phyloP scores from a whole-genome alignment of 2,329 filamentous ascomycete species.

The Endoconidiophora polonica region DNA sequence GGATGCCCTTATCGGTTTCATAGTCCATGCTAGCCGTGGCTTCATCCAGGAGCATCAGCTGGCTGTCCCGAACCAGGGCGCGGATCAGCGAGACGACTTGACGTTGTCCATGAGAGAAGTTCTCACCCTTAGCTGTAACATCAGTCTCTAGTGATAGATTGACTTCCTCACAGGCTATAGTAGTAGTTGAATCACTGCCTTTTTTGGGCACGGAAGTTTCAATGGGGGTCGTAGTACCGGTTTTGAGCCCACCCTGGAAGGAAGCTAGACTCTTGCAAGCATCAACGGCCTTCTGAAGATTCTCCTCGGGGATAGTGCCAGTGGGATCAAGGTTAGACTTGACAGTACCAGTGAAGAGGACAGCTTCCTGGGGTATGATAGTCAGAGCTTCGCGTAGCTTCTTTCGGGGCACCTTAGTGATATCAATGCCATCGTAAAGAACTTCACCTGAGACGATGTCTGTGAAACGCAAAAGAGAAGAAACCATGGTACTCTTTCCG shows the following conservation, averaged over 20 bases:
- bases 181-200: background rate
- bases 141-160: constrained; percentile 23
- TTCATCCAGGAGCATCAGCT: constrained; percentile 32
- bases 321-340: constrained; percentile 41
- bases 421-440: constrained; percentile 29
- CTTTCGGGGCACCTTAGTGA: constrained; percentile 26
- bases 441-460: constrained; percentile 26
- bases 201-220: constrained; percentile 10
- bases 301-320: constrained; percentile 27
- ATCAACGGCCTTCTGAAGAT: constrained; percentile 41
- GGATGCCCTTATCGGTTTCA: constrained; percentile 30
- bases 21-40: constrained; percentile 34
- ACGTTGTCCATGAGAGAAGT: constrained; percentile 32
- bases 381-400: constrained; percentile 29
- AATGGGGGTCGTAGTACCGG: constrained; percentile 15
- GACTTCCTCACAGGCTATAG: constrained; percentile 13
- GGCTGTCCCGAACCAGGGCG: constrained; percentile 29
- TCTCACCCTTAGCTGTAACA: constrained; percentile 27
- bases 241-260: constrained; percentile 19
- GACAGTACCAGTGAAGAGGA: constrained; percentile 29
- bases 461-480: constrained; percentile 30
- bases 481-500: constrained; percentile 50
- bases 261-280: constrained; percentile 33
- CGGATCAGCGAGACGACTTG: constrained; percentile 32
- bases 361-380: constrained; percentile 34